Base-by-base conservation (phyloP, 371 early-diverging fungal species). In the Mortierella sp. region DNA sequence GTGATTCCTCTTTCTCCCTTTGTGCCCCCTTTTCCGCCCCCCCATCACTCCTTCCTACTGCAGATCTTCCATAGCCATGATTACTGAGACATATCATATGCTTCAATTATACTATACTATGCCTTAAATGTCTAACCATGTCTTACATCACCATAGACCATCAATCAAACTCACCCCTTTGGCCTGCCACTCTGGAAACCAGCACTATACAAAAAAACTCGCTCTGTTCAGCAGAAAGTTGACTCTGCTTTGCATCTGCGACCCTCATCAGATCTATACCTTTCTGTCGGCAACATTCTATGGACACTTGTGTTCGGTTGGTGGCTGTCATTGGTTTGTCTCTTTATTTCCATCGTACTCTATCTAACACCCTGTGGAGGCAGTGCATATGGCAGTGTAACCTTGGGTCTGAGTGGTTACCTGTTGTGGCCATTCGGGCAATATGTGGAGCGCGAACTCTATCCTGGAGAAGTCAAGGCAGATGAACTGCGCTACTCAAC, bases 181-280 rank as follows among this genome's bases (percentile, higher is more conserved):
- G 98, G 98, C 64, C 82, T 97, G 63, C 94, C 94, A 15, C 87
- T 97, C n/a, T 98, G 98, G 98, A 98, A 98, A 80, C 96, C 97
- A 11, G 97, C 97, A 5, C 88, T 98, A 33, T 98, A 97, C 87
- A 95, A 96, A 65, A 98, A 98, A 77, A 88, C 91, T n/a, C 93
- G 98, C 32, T 92, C 94, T 9, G 94, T 97, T 63, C 92, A 92
- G 32, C 89, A 90, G 1, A 89, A 88, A 6, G 95, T 95, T 53
- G 92, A 95, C 68, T 83, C 88, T 19, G 96, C 95, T 4, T 85
- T 98, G 58, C 97, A 97, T 70, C 89, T 92, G 0, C 87, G 87
- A 24, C 95, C 95, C 3, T 86, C 91, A 50, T 85, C 90, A 0
- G 89, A 89, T 57, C 73, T 92, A 15, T 92, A 90, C 65, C 83